Base-by-base conservation (phyloP, 768 basidiomycete genomes). In the Podaxis pistillaris region DNA sequence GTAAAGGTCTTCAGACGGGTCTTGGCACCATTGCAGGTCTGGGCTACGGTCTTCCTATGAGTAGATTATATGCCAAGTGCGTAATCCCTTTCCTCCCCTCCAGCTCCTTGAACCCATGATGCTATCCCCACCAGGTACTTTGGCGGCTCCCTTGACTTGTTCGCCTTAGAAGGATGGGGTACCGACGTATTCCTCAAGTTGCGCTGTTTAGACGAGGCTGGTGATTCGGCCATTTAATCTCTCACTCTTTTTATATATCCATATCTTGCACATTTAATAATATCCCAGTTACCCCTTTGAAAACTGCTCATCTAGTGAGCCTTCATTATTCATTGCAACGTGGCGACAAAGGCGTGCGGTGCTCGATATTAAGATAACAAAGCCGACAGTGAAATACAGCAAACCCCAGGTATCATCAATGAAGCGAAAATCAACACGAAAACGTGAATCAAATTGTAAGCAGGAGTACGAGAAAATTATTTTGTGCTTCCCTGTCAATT, bases 1-100 rank as follows among this genome's bases (percentile, higher is more conserved):
- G 85, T 0, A 88, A 89, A 68, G 89, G 90, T 6, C 68, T 94
- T 44, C 89, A 92, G 70, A 86, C 85, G 8, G 91, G 91, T 13
- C 77, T 94, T 69, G 94, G 94, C n/a, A 93, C 92, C 2, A 90
- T 96, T 62, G 93, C 94, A 6, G 94, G 94, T 0, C 74, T 96
- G 33, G 94, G 94, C 1, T 96, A 94, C 66, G 94, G 94, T 0
- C 75, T 92, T 58, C 90, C 90, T 11, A 91, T 92, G 90, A 90
- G 89, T 72, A 81, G 81, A 61, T 71, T 91, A 53, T 90, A 91
- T 68, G 86, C 89, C 15, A 85, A 78, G 82, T 86, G 64, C 58
- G 80, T 70, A 17, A 2, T 69, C 4, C 64, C 17, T 41, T 28
- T 17, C n/a, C 4, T 13, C 46, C 28, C 9, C 15, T 28, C 11